Evolutionary conservation across 2,329 filamentous ascomycete species (phyloP).

Genomic region (Cladosporium sp.): DNA sequence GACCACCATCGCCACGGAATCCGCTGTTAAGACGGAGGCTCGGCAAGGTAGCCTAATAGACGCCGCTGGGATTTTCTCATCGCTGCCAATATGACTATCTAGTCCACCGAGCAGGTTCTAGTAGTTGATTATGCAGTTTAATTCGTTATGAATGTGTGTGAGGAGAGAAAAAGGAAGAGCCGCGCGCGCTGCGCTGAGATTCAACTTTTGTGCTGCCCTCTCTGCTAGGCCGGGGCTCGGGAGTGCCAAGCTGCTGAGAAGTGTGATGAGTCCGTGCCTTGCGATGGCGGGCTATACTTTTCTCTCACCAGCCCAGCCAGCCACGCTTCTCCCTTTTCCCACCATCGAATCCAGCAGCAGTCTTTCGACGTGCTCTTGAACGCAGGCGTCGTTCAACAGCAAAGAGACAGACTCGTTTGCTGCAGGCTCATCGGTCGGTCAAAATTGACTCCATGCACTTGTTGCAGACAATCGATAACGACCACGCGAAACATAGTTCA

Average conservation of each 20-base stretch:
- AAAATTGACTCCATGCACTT: too few relatives aligned
- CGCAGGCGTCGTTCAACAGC: neutral
- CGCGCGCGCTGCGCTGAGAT: neutral
- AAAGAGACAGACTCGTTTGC: neutral
- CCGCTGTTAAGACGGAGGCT: conserved; percentile 10
- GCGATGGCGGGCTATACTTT: neutral
- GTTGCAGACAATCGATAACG: too few relatives aligned
- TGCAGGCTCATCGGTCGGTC: neutral
- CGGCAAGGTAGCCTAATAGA: conserved; percentile 12
- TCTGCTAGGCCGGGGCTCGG: neutral
- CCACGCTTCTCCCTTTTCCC: neutral
- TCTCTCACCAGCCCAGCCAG: neutral
- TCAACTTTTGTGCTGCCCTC: neutral
- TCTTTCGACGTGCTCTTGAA: neutral
- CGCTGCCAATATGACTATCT: conserved; percentile 15
- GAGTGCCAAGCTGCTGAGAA: neutral
- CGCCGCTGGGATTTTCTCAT: conserved; percentile 12
- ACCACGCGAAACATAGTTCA: conserved; percentile 12
- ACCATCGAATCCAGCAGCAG: neutral
- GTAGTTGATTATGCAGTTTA: conserved; percentile 15
- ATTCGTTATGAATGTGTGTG: conserved; percentile 13
- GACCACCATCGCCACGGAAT: conserved; percentile 12
- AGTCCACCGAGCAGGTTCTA: conserved; percentile 6
- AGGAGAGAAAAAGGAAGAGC: neutral
- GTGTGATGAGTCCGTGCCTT: neutral